A percentile compares a stretch with the other conserved stretches of the same genome.
These are phyloP conservation scores for Sextonia rubra DNA, from an alignment of 164 flowering plant genomes.

Conservation along the genomic window DNA sequence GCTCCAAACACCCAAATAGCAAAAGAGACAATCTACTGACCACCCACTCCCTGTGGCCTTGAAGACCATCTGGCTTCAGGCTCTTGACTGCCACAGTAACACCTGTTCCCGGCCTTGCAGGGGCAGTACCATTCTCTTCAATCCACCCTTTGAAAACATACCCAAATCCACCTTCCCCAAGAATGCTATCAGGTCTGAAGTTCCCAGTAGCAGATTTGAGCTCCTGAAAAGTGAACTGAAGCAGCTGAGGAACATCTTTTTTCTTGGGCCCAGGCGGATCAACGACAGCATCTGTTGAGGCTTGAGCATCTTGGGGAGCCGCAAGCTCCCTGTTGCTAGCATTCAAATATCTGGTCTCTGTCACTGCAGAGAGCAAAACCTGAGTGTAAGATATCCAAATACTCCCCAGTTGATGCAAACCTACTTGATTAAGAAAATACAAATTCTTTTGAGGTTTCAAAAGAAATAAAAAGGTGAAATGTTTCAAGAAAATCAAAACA, in stretches of 20 bases:
- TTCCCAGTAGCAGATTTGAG: conserved; percentile 91
- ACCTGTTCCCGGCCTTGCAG: conserved; percentile 91
- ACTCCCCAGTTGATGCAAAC: not conserved
- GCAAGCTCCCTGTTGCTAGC: conserved; percentile 89
- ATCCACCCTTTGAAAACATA: conserved; percentile 98
- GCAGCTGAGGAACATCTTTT: conserved; percentile 44
- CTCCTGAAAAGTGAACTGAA: conserved; percentile 70
- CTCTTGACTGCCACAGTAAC: conserved; percentile 93
- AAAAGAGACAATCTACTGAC: conserved; percentile 48
- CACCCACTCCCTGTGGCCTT: conserved; percentile 99
- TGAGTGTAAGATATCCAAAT: not conserved
- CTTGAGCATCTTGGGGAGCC: conserved; percentile 55
- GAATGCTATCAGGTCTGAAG: conserved; percentile 91
- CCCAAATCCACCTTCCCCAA: conserved; percentile 97
- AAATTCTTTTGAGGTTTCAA: not conserved
- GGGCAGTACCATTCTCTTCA: conserved; percentile 89
- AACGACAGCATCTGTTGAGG: conserved; percentile 37
- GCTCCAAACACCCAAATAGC: conserved; percentile 12
- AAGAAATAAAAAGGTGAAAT: too few relatives aligned
- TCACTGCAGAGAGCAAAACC: conserved; percentile 45
- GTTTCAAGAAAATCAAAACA: too few relatives aligned
- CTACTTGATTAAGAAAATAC: too few relatives aligned
- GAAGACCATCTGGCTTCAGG: conserved; percentile 93
- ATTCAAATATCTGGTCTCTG: conserved; percentile 80
- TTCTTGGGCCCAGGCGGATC: conserved; percentile 29